A percentile compares a stretch with the other conserved stretches of the same genome.
Evolutionary conservation across 805 yeast genomes (phyloP).

Genomic region (Candida krabiensis): DNA sequence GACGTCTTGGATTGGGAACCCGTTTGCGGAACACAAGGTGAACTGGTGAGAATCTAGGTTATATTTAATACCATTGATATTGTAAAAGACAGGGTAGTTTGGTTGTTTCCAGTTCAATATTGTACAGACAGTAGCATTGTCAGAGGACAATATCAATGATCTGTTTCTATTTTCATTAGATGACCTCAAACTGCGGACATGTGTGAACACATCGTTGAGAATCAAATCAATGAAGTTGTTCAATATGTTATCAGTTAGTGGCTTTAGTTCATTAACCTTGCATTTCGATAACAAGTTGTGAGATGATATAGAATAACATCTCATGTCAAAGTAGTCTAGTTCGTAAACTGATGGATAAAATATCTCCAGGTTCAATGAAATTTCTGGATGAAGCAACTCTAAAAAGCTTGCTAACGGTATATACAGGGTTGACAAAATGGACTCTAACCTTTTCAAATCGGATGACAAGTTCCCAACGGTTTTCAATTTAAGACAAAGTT

Average conservation of each 20-base stretch:
- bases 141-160: slow-evolving; percentile 79
- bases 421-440: slow-evolving; percentile 46
- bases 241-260: slow-evolving; percentile 39
- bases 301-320: slow-evolving; percentile 24
- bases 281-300: slow-evolving; percentile 18
- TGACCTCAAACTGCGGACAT: slow-evolving; percentile 56
- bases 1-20: slow-evolving; percentile 24
- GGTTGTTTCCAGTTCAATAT: slow-evolving; percentile 98
- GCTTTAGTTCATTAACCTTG: slow-evolving; percentile 12
- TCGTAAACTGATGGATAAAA: slow-evolving; percentile 65
- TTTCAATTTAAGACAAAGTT: slow-evolving; percentile 17
- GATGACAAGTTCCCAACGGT: slow-evolving; percentile 10
- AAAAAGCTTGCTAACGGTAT: slow-evolving; percentile 63
- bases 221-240: slow-evolving; percentile 77
- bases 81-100: slow-evolving; percentile 89
- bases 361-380: slow-evolving; percentile 73
- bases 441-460: slow-evolving; percentile 38
- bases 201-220: slow-evolving; percentile 69
- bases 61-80: slow-evolving; percentile 65
- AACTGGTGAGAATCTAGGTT: slow-evolving; percentile 30
- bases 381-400: slow-evolving; percentile 50
- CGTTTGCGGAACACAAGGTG: slow-evolving; percentile 42
- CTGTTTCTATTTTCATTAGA: slow-evolving; percentile 40
- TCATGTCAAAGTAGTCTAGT: slow-evolving; percentile 30
- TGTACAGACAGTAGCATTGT: slow-evolving; percentile 88